A percentile compares a stretch with the other conserved stretches of the same genome.
Conservation (phyloP, 805 yeast species). For the Ogataea sp. region DNA sequence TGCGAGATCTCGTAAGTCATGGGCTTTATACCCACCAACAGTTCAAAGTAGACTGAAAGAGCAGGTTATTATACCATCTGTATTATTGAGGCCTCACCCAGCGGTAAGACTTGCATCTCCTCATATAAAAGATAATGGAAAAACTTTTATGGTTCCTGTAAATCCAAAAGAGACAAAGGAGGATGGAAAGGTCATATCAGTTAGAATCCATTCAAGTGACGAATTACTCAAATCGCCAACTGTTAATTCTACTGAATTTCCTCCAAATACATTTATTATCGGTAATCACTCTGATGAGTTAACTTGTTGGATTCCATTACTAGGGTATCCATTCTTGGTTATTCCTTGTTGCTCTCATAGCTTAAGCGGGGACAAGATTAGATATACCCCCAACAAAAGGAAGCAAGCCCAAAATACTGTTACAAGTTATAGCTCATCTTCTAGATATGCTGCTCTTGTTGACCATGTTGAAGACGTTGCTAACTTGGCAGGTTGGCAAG, state of each 20-base stretch:
- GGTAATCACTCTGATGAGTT: constrained; percentile 96
- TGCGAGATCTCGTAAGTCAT: constrained; percentile 82
- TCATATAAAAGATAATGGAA: constrained; percentile 50
- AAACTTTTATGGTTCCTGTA: constrained; percentile 47
- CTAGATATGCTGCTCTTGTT: constrained; percentile 79
- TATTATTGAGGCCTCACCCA: constrained; percentile 64
- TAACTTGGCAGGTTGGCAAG: constrained; percentile 68
- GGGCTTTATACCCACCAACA: constrained; percentile 67
- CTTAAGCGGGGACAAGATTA: constrained; percentile 62
- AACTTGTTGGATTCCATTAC: constrained; percentile 89
- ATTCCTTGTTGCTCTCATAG: constrained; percentile 95
- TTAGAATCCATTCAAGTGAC: constrained; percentile 48
- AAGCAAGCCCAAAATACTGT: constrained; percentile 9
- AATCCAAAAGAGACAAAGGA: constrained; percentile 2
- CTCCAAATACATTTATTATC: constrained; percentile 67
- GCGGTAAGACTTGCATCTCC: constrained; percentile 46
- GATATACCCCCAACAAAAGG: constrained; percentile 45
- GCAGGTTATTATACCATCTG: constrained; percentile 76
- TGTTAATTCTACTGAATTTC: constrained; percentile 59
- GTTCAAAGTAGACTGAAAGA: constrained; percentile 55
- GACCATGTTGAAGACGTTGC: constrained; percentile 76
- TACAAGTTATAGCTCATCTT: constrained; percentile 29
- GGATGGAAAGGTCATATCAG: constrained; percentile 29
- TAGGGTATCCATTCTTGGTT: constrained; percentile 82
- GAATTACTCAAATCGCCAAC: constrained; percentile 42